A percentile compares a stretch with the other conserved stretches of the same genome.
These are phyloP conservation scores for Malus asiatica DNA, from an alignment of 306 rosid species.

Conservation along the genomic window DNA sequence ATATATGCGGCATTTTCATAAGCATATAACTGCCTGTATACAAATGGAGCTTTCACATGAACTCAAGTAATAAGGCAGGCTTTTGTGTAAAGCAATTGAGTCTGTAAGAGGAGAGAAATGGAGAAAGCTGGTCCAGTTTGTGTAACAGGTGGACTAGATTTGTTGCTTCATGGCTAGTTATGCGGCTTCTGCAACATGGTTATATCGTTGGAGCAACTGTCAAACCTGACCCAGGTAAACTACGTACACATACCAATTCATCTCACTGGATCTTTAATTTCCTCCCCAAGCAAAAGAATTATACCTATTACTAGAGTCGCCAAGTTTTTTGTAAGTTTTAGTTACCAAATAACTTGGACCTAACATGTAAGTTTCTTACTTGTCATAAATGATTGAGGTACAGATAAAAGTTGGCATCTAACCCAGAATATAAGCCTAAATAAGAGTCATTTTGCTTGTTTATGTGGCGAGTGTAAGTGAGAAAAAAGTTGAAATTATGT, in stretches of 20 bases:
- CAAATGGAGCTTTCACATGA: background rate
- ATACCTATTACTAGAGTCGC: too few species aligned
- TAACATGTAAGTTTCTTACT: too few species aligned
- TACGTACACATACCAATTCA: background rate
- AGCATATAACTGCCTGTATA: background rate
- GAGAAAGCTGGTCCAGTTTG: conserved; percentile 40
- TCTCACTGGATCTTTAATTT: background rate
- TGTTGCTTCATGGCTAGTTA: conserved; percentile 45
- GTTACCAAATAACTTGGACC: background rate
- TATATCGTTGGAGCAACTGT: conserved; percentile 36
- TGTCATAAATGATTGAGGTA: too few species aligned
- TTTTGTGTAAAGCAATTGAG: background rate
- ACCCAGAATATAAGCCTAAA: too few species aligned
- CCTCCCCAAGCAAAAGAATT: background rate
- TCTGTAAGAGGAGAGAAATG: background rate
- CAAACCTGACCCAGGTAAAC: conserved; percentile 18
- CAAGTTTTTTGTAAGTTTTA: background rate
- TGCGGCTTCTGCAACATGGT: conserved; percentile 44
- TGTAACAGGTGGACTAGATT: conserved; percentile 56
- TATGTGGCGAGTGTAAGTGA: background rate
- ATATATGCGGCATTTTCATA: background rate
- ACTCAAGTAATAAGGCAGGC: background rate
- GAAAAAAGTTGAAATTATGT: too few species aligned
- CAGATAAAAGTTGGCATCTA: too few species aligned
- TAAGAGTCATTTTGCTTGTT: too few species aligned